These are phyloP conservation scores for Vitis amurensis DNA, from an alignment of 164 flowering plant species.

Conservation along the genomic window DNA sequence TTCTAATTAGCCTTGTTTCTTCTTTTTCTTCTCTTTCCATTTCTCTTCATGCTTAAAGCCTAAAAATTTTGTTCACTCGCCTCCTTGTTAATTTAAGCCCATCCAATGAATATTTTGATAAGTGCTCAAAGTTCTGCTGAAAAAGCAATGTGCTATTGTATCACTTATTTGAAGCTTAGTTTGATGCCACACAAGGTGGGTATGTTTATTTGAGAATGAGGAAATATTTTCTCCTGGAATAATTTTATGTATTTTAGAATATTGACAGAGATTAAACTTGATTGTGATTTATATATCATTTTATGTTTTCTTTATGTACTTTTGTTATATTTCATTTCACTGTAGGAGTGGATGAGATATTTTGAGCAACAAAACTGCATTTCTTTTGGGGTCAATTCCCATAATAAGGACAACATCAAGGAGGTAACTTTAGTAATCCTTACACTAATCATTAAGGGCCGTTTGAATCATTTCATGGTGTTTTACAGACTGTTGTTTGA, in stretches of 20 bases:
- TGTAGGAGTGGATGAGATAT: slow-evolving; percentile 63
- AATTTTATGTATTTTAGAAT: neutral
- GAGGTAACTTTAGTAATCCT: slow-evolving; percentile 39
- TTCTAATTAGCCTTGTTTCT: no score
- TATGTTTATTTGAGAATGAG: no score
- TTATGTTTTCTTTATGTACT: no score
- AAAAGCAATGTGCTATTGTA: no score
- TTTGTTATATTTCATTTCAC: neutral
- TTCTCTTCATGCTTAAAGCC: no score
- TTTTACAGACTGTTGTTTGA: neutral
- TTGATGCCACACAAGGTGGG: no score
- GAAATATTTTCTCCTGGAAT: no score
- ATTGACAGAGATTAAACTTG: neutral
- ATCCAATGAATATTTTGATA: neutral
- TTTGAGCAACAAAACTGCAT: slow-evolving; percentile 44
- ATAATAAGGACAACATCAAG: slow-evolving; percentile 64
- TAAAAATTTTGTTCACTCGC: no score
- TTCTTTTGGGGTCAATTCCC: slow-evolving; percentile 67
- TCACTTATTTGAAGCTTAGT: neutral
- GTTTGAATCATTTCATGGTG: neutral
- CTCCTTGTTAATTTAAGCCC: neutral
- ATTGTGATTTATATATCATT: no score
- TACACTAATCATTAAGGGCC: neutral
- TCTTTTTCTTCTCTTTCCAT: no score
- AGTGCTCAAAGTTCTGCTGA: no score